Evolutionary conservation across 2,329 filamentous ascomycete genomes (phyloP), one percentile per base, ranked within the genome.

Genomic region (Colletotrichum falcatum): DNA sequence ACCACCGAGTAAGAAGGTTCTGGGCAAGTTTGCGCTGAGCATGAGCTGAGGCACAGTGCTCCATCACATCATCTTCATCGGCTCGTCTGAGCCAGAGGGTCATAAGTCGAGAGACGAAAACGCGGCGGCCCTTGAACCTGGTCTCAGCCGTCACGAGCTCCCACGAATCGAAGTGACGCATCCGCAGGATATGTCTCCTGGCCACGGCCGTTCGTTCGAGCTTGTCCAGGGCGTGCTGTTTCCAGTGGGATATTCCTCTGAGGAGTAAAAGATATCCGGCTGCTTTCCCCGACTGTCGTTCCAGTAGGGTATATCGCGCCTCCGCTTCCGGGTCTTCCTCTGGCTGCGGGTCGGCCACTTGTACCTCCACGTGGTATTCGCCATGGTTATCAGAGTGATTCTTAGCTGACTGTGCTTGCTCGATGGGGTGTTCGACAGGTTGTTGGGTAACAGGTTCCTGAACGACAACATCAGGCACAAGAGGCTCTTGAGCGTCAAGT

Each of bases 161-260:
- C 75, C 75, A 76, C 16, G 70, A 61, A 51, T 74, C 72, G 55
- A 76, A 76, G 51, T 76, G 71, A 14, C 83, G 82, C 68, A 83
- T 89, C 65, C 91, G 86, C 64, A 96, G 81, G 70, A 95, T 89
- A 77, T 94, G 92, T 72, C 89, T 85, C 72, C 92, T 87, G 26
- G 92, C 93, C 51, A 89, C 85, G 5, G 87, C 88, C 5, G 92
- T 93, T 49, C 89, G 87, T 72, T 89, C 86, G 20, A 90, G 83
- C 75, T 93, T 89, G 18, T 92, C 89, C 7, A 85, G 86, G 14
- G 92, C 87, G 61, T 87, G 84, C 65, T 87, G 86, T 14, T 88
- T 87, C 94, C 94, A 97, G 73, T 80, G 79, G 5, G 72, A 73
- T 48, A 71, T 49, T 35, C 70, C 72, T 60, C 56, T 62, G 2